Evolutionary conservation across 1,284 basidiomycete species (phyloP).

Genomic region (Phylloboletellus chloephorus): DNA sequence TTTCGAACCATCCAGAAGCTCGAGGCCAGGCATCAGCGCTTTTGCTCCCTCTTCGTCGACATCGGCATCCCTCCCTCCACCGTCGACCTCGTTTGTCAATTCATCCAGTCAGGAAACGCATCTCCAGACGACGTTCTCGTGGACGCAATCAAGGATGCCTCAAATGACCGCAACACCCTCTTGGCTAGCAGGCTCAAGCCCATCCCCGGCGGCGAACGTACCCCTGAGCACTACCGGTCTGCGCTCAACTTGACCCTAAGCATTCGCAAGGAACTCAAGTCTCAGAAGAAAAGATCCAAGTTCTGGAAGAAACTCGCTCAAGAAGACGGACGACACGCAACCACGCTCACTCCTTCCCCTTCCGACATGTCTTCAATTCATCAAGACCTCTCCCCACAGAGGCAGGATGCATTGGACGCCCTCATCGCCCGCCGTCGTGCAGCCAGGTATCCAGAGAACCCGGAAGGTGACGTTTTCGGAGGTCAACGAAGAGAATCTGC

Average conservation of each 20-base stretch:
- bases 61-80: conserved; percentile 28
- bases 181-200: conserved; percentile 46
- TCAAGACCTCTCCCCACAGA: conserved; percentile 37
- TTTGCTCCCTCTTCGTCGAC: conserved; percentile 31
- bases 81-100: conserved; percentile 21
- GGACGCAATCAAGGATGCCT: conserved; percentile 41
- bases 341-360: conserved; percentile 43
- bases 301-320: conserved; percentile 47
- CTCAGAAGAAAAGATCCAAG: conserved; percentile 38
- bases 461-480: conserved; percentile 25
- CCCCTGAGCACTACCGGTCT: conserved; percentile 44
- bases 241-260: conserved; percentile 45
- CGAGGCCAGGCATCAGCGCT: conserved; percentile 24
- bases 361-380: conserved; percentile 49
- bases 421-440: conserved; percentile 28
- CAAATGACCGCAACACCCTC: conserved; percentile 35
- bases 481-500: conserved; percentile 14
- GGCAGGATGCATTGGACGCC: conserved; percentile 37
- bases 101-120: conserved; percentile 17
- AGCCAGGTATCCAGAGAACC: conserved; percentile 10
- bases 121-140: conserved; percentile 44
- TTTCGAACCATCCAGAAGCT: conserved; percentile 29
- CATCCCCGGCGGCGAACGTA: conserved; percentile 37
- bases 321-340: conserved; percentile 30
- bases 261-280: conserved; percentile 39